These are phyloP conservation scores for Protomyces arabidopsidicola DNA, from an alignment of 1,139 yeast genomes.

Conservation along the genomic window DNA sequence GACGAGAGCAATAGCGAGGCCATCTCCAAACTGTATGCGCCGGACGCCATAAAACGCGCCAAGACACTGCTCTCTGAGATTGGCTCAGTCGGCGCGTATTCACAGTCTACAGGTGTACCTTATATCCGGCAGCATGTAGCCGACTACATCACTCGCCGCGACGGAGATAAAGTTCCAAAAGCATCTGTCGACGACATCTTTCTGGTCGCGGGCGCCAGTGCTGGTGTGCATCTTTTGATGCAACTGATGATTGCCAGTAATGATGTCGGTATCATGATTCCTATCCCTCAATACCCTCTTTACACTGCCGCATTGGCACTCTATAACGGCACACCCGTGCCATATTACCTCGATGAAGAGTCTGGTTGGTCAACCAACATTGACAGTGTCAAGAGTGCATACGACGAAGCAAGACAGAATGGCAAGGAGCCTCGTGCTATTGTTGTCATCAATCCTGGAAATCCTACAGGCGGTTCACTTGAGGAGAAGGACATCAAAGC, in stretches of 20 bases:
- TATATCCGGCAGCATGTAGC: conserved; percentile 73
- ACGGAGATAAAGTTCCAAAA: conserved; percentile 51
- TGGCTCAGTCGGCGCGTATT: conserved; percentile 90
- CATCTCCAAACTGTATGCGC: conserved; percentile 48
- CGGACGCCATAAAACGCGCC: conserved; percentile 74
- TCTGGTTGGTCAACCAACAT: conserved; percentile 81
- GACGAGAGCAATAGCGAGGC: conserved; percentile 38
- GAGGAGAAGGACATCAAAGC: conserved; percentile 60
- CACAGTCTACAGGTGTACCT: conserved; percentile 82
- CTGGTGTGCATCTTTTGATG: conserved; percentile 74
- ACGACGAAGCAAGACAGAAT: conserved; percentile 49
- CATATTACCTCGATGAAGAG: conserved; percentile 79
- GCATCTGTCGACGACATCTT: conserved; percentile 62
- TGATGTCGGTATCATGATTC: conserved; percentile 79
- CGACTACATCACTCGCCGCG: conserved; percentile 67
- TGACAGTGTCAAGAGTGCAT: conserved; percentile 54
- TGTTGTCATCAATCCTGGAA: conserved; percentile 95
- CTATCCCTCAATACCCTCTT: conserved; percentile 95
- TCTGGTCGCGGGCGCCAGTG: conserved; percentile 88
- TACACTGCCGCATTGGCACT: conserved; percentile 89
- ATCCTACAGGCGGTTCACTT: conserved; percentile 90
- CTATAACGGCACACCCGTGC: conserved; percentile 73
- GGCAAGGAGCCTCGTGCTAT: conserved; percentile 69
- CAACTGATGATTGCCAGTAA: conserved; percentile 64
- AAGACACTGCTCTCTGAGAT: conserved; percentile 52